Conservation (phyloP, 2,329 filamentous ascomycete genomes). For the Aspergillus sp. region DNA sequence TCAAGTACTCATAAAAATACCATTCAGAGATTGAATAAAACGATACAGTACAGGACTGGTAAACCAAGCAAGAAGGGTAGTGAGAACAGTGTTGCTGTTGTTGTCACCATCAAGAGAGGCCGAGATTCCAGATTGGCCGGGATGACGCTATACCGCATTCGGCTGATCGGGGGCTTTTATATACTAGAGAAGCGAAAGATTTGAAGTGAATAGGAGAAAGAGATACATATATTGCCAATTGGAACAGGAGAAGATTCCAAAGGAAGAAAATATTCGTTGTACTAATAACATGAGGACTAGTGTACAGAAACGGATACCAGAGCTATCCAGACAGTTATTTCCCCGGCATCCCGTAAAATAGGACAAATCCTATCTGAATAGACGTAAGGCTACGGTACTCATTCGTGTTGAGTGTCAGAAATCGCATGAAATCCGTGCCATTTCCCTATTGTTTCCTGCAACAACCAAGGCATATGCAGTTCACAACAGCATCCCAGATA, state of each 20-base stretch:
- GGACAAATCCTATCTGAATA: background rate
- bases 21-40: background rate
- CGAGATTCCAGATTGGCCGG: background rate
- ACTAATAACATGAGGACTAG: background rate
- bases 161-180: background rate
- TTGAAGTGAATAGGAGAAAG: background rate
- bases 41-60: background rate
- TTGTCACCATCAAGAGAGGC: no score
- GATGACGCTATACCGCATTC: background rate
- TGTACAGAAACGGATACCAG: background rate
- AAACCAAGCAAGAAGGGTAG: no score
- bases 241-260: background rate
- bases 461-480: background rate
- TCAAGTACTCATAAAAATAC: background rate
- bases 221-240: background rate
- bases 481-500: background rate
- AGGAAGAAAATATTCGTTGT: background rate
- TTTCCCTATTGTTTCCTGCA: background rate
- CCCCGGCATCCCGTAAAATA: background rate
- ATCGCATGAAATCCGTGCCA: background rate
- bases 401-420: background rate
- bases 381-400: background rate
- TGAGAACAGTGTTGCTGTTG: no score
- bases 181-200: background rate
- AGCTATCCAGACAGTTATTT: background rate